A percentile compares a stretch with the other conserved stretches of the same genome.
These are phyloP conservation scores for Diaporthe australafricana DNA, from an alignment of 2,329 filamentous ascomycete species.

Conservation along the genomic window DNA sequence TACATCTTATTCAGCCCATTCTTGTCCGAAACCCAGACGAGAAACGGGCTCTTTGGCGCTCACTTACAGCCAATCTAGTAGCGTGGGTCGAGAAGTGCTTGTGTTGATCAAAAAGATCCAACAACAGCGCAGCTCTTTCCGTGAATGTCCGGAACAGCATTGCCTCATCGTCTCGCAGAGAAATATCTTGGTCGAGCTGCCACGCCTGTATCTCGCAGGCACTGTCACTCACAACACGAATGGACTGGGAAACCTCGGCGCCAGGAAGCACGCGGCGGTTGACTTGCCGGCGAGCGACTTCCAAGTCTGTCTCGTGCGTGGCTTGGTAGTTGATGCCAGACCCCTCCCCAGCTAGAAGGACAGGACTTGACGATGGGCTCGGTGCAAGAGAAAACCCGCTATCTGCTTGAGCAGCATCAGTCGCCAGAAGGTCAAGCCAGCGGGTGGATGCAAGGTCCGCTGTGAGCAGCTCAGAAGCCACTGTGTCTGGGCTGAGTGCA, in stretches of 20 bases:
- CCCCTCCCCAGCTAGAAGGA: not conserved
- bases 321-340: not conserved
- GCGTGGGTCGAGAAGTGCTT: slow-evolving; percentile 49
- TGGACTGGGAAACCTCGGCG: not conserved
- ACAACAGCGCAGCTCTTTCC: slow-evolving; percentile 29
- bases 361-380: slow-evolving; percentile 14
- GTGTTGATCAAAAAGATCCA: slow-evolving; percentile 49
- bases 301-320: not conserved
- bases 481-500: slow-evolving; percentile 44
- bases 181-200: slow-evolving; percentile 25
- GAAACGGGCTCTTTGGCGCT: not conserved
- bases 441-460: slow-evolving; percentile 46
- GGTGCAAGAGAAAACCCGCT: slow-evolving; percentile 44
- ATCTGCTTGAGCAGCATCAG: slow-evolving; percentile 48
- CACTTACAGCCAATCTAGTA: slow-evolving; percentile 44
- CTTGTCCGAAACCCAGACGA: too few species aligned
- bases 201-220: slow-evolving; percentile 6
- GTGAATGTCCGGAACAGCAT: slow-evolving; percentile 15
- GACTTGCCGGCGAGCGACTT: not conserved
- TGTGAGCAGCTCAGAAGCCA: slow-evolving; percentile 44
- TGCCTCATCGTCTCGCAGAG: slow-evolving; percentile 10
- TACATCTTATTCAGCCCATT: not conserved
- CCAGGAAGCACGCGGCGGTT: not conserved
- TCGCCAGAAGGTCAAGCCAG: slow-evolving; percentile 47
- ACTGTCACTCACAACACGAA: not conserved